Percentiles rank a stretch among this genome's conserved stretches.
Conservation (phyloP, 768 basidiomycete genomes). For the Royoungia palumana region DNA sequence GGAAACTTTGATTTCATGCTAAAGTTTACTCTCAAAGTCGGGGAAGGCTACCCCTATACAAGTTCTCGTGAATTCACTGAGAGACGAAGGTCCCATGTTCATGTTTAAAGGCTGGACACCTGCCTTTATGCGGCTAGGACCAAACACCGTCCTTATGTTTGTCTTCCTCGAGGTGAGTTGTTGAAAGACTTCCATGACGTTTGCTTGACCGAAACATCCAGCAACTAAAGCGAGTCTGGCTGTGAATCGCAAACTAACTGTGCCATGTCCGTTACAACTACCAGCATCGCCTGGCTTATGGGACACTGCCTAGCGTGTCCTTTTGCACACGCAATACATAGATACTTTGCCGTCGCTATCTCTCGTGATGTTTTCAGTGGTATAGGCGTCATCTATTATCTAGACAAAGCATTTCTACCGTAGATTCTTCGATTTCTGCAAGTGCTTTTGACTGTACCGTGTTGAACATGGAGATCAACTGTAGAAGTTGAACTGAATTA, state of each 20-base stretch:
- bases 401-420: slow-evolving; percentile 2
- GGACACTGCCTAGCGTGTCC: background rate
- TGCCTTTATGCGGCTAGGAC: slow-evolving; percentile 78
- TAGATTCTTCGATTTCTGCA: slow-evolving; percentile 1
- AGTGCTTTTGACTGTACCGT: too few species aligned
- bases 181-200: background rate
- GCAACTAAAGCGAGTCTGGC: slow-evolving; percentile 73
- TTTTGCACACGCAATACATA: slow-evolving; percentile 5
- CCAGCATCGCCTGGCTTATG: background rate
- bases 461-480: too few species aligned
- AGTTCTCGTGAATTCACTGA: slow-evolving; percentile 57
- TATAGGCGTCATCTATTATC: slow-evolving; percentile 7
- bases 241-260: slow-evolving; percentile 7
- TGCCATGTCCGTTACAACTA: background rate
- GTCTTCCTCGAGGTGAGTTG: slow-evolving; percentile 75
- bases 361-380: background rate
- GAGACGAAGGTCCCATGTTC: slow-evolving; percentile 72
- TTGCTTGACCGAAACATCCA: slow-evolving; percentile 27
- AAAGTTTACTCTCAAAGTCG: slow-evolving; percentile 39
- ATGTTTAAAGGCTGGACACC: slow-evolving; percentile 90
- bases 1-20: background rate
- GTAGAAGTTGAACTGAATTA: too few species aligned
- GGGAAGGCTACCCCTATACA: slow-evolving; percentile 45
- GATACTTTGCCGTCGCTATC: slow-evolving; percentile 7
- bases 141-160: slow-evolving; percentile 81